Evolutionary conservation across 208 protist species (phyloP), one percentile per base, ranked within the genome.

Genomic region (Trypanosoma conorhini): DNA sequence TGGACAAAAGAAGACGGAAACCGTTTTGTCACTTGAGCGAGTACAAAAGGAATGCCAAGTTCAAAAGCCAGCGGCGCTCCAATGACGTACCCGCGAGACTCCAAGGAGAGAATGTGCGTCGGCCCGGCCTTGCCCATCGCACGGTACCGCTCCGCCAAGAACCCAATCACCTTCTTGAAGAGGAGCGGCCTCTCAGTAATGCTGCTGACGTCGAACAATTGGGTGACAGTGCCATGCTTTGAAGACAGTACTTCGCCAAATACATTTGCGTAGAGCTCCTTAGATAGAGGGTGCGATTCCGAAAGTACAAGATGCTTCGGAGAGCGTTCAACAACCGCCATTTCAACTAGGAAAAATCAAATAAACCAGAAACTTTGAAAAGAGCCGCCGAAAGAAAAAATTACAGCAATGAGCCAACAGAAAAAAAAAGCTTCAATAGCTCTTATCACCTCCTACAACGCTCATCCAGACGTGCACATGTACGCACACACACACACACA

Each of bases 131-230:
- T 64, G 10, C 80, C 83, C 82, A 93, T 87, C 1, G 57, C 35
- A 22, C 75, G 72, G 66, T 96, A 97, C 4, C 92, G 79, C 17
- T 83, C 62, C 10, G 77, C 77, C 3, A 96, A 72, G 33, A 88
- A 87, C 55, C 89, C 40, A 35, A 96, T 77, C 19, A 94, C 72
- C 2, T 72, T 59, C 30, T 83, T 50, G 67, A 96, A 93, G 7
- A 94, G 72, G 5, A 50, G 55, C 15, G 89, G 89, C 38, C 84
- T 81, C 42, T 93, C 88, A 0, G 88, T 95, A 59, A 97, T 83
- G 82, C 69, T 88, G 68, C 74, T 91, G 26, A 97, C 81, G 61
- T 98, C 91, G 77, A 96, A 95, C n/a, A 93, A 77, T 0, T 67
- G 59, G 51, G 69, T 74, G 9, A 22, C 12, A 51, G 64, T 24